Evolutionary conservation across 176 grass and related monocot species (phyloP).

Genomic region (Cenchrus purpureus): DNA sequence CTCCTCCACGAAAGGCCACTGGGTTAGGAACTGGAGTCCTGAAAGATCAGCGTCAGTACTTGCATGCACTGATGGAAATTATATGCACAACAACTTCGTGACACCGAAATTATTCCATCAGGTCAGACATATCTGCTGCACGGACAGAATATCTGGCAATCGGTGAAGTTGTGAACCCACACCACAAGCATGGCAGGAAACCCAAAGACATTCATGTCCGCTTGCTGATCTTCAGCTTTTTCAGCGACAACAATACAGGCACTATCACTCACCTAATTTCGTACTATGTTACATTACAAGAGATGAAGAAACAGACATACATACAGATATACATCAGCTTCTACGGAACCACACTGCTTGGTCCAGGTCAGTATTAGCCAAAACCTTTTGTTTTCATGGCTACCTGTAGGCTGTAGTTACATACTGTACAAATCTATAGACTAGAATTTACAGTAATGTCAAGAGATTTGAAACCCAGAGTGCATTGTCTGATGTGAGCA

Average conservation of each 20-base stretch:
- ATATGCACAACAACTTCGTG: not conserved
- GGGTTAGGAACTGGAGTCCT: not conserved
- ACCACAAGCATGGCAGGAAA: not conserved
- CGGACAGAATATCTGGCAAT: not conserved
- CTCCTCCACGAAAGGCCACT: not conserved
- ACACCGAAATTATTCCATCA: not conserved
- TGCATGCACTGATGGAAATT: not conserved
- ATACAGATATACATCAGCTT: not conserved
- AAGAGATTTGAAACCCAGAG: not conserved
- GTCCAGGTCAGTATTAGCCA: not conserved
- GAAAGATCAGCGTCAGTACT: not conserved
- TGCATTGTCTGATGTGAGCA: not conserved
- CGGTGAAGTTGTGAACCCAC: not conserved
- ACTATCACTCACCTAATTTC: not conserved
- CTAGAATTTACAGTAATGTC: conserved; percentile 3
- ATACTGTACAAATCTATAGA: conserved; percentile 30
- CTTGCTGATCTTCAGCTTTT: not conserved
- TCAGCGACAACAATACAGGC: not conserved
- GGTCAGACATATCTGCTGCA: conserved; percentile 2
- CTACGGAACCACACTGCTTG: not conserved
- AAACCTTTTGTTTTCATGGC: conserved; percentile 17
- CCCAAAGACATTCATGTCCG: not conserved
- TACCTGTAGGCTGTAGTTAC: conserved; percentile 13
- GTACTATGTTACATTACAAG: conserved; percentile 9
- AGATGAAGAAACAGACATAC: not conserved